Base-by-base conservation (phyloP, 2,329 filamentous ascomycete species). In the Paradendryphiella salina region DNA sequence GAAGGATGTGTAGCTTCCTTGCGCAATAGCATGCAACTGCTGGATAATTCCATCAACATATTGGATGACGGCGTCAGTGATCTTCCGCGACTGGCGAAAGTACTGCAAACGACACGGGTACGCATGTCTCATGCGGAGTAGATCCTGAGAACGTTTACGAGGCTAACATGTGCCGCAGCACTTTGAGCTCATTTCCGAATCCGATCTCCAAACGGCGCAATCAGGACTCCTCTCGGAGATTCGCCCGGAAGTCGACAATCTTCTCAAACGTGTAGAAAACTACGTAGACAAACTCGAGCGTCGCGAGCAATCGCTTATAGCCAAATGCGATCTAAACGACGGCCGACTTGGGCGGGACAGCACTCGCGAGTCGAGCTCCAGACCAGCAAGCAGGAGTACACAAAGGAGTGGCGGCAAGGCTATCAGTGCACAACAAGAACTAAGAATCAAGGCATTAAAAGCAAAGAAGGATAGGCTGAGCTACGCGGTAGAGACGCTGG, bases 121-220 rank as follows among this genome's bases (percentile, higher is more conserved):
- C 40, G 78, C 58, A 33, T 4, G 29, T 15, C 6, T 37, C 8
- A 8, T 15, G 29, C 18, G 10, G 11, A 17, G 1, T 14, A 3
- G 2, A 2, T 32, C 29, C 33, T 39, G 11, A 9, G 2, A 5
- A 26, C 47, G 4, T 50, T 33, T 9, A 40, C 26, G 50, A 26
- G 14, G 15, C 21, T 37, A 17, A 54, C 23, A 10, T 15, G 14
- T 29, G 6, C 17, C 17, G 48, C 63, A 95, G 87, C 92, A 96
- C 76, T 96, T 96, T 75, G 92, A 96, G 73, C 85, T 96, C 34
- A 89, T 96, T 62, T 89, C 91, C 13, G 90, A 96, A 70, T 84
- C 88, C 10, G 89, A 89, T 43, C 84, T 96, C 36, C 85, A 86
- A 54, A 82, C 87, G 56, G 92, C 92, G 26, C 92, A 96, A 74